Conservation (phyloP, 176 grass and related monocot species). For the Carex littledalei region DNA sequence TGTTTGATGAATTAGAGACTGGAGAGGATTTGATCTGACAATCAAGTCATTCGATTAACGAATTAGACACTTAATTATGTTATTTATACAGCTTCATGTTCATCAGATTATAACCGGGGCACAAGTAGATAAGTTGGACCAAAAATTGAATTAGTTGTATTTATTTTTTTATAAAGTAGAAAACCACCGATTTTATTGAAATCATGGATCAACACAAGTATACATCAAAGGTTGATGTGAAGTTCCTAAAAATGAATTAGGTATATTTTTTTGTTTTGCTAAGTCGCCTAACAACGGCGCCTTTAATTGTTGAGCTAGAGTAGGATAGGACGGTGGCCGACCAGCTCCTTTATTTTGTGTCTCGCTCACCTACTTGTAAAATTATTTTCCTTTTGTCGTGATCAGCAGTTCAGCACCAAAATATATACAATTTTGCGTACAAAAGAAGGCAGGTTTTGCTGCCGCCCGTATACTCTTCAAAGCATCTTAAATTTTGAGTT, state of each 20-base stretch:
- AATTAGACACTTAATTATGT: too few species aligned
- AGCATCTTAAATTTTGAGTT: too few species aligned
- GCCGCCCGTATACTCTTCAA: not conserved
- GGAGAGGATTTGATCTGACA: too few species aligned
- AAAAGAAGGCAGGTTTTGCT: not conserved
- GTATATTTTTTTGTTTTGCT: not conserved
- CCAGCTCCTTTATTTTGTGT: slow-evolving; percentile 3
- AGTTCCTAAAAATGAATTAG: not conserved
- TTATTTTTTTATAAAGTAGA: too few species aligned
- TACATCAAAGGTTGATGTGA: too few species aligned
- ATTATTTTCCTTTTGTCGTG: not conserved
- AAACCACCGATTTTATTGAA: too few species aligned
- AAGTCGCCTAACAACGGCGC: not conserved
- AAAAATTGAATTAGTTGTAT: not conserved
- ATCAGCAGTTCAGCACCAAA: not conserved
- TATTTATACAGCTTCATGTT: too few species aligned
- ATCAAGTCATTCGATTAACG: too few species aligned
- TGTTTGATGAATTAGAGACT: too few species aligned
- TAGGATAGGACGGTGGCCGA: slow-evolving; percentile 10
- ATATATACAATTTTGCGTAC: not conserved
- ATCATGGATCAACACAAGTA: too few species aligned
- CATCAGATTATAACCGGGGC: too few species aligned
- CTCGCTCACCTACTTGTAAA: not conserved
- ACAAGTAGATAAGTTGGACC: not conserved
- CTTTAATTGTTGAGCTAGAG: not conserved